These are phyloP conservation scores for Phytophthora pisi DNA, from an alignment of 352 stramenopile genomes.

Conservation along the genomic window DNA sequence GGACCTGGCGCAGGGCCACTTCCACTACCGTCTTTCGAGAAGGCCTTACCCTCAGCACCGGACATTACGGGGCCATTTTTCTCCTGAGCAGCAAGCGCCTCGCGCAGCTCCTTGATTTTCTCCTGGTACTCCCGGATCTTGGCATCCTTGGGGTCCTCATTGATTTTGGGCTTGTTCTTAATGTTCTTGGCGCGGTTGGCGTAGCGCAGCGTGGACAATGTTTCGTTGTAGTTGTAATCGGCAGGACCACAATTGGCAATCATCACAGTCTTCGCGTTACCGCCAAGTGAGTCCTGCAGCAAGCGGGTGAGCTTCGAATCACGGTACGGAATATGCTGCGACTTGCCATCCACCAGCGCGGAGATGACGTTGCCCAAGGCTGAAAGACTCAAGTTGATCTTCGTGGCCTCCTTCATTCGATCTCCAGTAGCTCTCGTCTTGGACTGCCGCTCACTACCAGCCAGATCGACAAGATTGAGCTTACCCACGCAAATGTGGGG, in stretches of 20 bases:
- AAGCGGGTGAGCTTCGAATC: conserved; percentile 92
- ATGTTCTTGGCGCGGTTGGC: conserved; percentile 95
- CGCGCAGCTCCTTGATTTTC: conserved; percentile 64
- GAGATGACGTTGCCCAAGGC: conserved; percentile 86
- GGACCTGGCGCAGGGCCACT: conserved; percentile 36
- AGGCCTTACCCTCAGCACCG: conserved; percentile 21
- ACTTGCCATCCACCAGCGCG: conserved; percentile 85
- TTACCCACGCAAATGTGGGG: conserved; percentile 94
- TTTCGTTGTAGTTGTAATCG: conserved; percentile 97
- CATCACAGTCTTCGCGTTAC: conserved; percentile 98
- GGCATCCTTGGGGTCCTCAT: conserved; percentile 88
- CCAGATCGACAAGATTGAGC: conserved; percentile 96
- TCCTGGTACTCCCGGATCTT: conserved; percentile 69
- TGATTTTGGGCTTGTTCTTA: conserved; percentile 93
- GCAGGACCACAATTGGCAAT: conserved; percentile 96
- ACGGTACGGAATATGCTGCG: conserved; percentile 94
- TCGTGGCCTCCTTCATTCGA: conserved; percentile 95
- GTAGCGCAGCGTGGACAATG: conserved; percentile 93
- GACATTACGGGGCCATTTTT: conserved; percentile 35
- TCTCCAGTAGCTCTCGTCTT: conserved; percentile 94
- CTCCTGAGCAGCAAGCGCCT: conserved; percentile 62
- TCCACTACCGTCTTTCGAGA: conserved; percentile 24
- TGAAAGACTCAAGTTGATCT: conserved; percentile 86
- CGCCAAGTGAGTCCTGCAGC: conserved; percentile 91
- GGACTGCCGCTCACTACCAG: conserved; percentile 90